Evolutionary conservation across 805 yeast species (phyloP).

Genomic region (Scheffersomyces spartinae): DNA sequence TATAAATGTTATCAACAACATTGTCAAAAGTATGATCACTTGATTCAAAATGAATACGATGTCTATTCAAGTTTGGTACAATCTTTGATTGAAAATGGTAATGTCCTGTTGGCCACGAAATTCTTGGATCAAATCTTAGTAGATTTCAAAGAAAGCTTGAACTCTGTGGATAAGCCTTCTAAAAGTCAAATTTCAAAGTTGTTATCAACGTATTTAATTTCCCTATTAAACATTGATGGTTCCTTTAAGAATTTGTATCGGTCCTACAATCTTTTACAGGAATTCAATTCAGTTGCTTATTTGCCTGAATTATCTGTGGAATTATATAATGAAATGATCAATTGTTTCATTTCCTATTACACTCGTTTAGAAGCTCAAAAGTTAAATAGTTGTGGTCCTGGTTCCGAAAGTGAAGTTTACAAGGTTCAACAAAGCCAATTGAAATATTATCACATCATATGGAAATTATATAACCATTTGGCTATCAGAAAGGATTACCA

Average conservation of each 20-base stretch:
- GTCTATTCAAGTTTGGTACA: slow-evolving; percentile 43
- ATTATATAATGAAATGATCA: slow-evolving; percentile 20
- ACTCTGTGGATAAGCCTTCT: slow-evolving; percentile 5
- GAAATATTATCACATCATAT: slow-evolving; percentile 9
- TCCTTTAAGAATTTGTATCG: slow-evolving; percentile 7
- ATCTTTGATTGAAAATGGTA: slow-evolving; percentile 39
- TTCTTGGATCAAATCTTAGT: slow-evolving; percentile 44
- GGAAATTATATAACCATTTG: slow-evolving; percentile 22
- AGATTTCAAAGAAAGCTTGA: slow-evolving; percentile 24
- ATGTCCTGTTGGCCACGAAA: slow-evolving; percentile 38
- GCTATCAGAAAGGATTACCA: slow-evolving; percentile 27
- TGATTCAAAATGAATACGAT: slow-evolving; percentile 28
- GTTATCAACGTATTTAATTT: slow-evolving; percentile 31
- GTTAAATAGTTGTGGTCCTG: neutral
- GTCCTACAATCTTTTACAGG: slow-evolving; percentile 14
- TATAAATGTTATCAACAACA: slow-evolving; percentile 24
- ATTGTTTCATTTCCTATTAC: slow-evolving; percentile 12
- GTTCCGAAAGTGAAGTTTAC: slow-evolving; percentile 4
- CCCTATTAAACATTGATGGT: slow-evolving; percentile 21
- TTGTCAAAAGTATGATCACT: slow-evolving; percentile 4
- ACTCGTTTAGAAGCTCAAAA: slow-evolving; percentile 7
- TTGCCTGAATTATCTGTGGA: slow-evolving; percentile 23
- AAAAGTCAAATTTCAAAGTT: slow-evolving; percentile 24
- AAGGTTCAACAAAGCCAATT: slow-evolving; percentile 6
- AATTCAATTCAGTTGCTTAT: slow-evolving; percentile 17